These are phyloP conservation scores for Aleurites moluccanus DNA, from an alignment of 441 rosid species.

Conservation along the genomic window DNA sequence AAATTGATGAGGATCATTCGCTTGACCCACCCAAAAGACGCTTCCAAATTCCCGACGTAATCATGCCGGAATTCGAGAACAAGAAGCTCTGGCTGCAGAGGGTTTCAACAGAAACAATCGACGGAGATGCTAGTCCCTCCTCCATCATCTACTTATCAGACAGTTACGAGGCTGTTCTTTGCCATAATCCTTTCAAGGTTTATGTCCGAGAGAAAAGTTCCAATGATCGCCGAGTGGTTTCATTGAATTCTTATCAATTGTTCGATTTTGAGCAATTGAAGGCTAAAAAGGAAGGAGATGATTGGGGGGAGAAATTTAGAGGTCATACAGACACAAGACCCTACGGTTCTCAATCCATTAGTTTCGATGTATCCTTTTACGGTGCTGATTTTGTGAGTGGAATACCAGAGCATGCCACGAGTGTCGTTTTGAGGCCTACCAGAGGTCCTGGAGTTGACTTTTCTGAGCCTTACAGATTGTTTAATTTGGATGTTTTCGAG, in stretches of 20 bases:
- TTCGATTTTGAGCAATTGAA: constrained; percentile 90
- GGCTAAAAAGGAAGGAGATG: constrained; percentile 58
- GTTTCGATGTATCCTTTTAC: constrained; percentile 90
- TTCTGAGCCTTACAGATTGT: constrained; percentile 90
- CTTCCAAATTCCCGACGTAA: constrained; percentile 83
- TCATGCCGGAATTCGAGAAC: constrained; percentile 56
- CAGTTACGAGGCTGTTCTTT: constrained; percentile 73
- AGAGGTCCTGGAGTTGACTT: constrained; percentile 85
- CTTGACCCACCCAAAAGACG: constrained; percentile 60
- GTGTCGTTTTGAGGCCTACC: constrained; percentile 84
- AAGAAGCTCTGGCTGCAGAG: constrained; percentile 77
- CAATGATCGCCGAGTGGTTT: constrained; percentile 52
- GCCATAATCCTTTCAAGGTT: constrained; percentile 84
- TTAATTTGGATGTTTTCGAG: constrained; percentile 93
- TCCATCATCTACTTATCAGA: constrained; percentile 67
- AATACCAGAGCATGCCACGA: constrained; percentile 89
- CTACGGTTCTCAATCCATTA: constrained; percentile 85
- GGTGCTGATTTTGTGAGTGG: constrained; percentile 86
- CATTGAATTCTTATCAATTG: constrained; percentile 77
- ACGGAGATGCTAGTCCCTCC: constrained; percentile 52
- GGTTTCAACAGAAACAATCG: constrained; percentile 46
- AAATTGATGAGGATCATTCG: constrained; percentile 75
- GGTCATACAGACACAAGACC: constrained; percentile 84
- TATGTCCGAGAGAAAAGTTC: constrained; percentile 60
- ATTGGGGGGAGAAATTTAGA: constrained; percentile 91